Evolutionary conservation across 306 rosid genomes (phyloP).

Genomic region (Pterocarpus santalinus): DNA sequence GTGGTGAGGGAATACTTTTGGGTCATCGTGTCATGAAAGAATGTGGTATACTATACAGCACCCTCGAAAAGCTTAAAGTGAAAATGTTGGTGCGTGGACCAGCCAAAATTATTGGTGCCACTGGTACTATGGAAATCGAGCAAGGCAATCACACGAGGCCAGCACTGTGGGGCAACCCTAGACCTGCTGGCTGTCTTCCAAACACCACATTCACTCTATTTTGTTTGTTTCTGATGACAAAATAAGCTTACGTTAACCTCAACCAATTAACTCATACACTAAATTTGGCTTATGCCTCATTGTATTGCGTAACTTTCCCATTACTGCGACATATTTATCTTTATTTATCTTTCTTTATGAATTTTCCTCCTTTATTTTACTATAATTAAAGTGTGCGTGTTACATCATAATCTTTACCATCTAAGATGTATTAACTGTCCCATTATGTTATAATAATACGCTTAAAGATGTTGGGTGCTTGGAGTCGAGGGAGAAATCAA

Average conservation of each 20-base stretch:
- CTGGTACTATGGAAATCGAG: constrained; percentile 30
- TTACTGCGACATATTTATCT: background rate
- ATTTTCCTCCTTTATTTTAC: background rate
- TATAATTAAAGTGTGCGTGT: constrained; percentile 34
- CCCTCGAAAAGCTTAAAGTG: constrained; percentile 38
- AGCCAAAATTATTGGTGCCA: constrained; percentile 46
- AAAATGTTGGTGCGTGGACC: constrained; percentile 39
- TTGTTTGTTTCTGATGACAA: background rate
- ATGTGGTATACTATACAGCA: constrained; percentile 24
- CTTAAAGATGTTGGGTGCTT: background rate
- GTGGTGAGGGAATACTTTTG: constrained; percentile 39
- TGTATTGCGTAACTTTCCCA: constrained; percentile 34
- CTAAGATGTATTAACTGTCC: background rate
- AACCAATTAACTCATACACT: background rate
- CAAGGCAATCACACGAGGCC: constrained; percentile 46
- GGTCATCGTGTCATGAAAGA: constrained; percentile 20
- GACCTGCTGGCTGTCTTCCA: constrained; percentile 33
- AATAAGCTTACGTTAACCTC: background rate
- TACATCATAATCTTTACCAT: constrained; percentile 27
- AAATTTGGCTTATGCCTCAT: constrained; percentile 10
- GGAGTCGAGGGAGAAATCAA: background rate
- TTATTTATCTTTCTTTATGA: background rate
- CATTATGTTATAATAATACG: background rate
- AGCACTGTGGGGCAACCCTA: constrained; percentile 16
- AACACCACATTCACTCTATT: constrained; percentile 27